Conservation (phyloP, 2,329 filamentous ascomycete species). For the Colletotrichum sp. region DNA sequence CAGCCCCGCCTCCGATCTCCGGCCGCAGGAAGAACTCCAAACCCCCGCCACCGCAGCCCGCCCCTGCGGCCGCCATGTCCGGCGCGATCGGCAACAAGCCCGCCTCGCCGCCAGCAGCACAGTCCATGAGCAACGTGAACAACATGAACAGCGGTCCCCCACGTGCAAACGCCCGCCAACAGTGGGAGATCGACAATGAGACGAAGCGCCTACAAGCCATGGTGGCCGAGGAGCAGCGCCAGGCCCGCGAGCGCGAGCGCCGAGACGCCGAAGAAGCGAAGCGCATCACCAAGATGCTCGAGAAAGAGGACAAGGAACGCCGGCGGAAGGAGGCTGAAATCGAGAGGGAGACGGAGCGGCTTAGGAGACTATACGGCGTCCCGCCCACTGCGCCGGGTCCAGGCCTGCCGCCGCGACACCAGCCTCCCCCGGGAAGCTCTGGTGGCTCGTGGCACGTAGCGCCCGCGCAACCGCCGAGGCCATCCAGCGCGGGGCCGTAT, state of each 20-base stretch:
- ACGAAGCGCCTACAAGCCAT: constrained; percentile 71
- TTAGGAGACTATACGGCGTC: constrained; percentile 71
- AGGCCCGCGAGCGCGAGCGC: constrained; percentile 60
- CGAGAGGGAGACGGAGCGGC: constrained; percentile 81
- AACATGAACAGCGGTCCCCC: constrained; percentile 28
- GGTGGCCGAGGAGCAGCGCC: constrained; percentile 54
- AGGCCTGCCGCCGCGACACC: constrained; percentile 32
- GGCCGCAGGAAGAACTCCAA: constrained; percentile 49
- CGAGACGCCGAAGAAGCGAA: constrained; percentile 48
- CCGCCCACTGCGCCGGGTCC: constrained; percentile 35
- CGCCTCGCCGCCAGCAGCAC: constrained; percentile 20
- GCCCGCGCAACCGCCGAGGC: constrained; percentile 22
- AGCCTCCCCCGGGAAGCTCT: not conserved
- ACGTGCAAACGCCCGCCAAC: constrained; percentile 32
- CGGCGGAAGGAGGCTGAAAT: constrained; percentile 62
- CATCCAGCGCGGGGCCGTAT: constrained; percentile 11
- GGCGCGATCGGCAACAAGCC: constrained; percentile 40
- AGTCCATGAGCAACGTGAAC: constrained; percentile 25
- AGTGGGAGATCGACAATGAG: constrained; percentile 69
- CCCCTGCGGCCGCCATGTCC: constrained; percentile 37
- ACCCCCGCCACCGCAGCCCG: constrained; percentile 31
- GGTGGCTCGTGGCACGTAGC: constrained; percentile 1
- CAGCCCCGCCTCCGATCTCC: constrained; percentile 31
- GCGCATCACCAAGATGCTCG: constrained; percentile 68
- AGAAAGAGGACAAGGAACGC: constrained; percentile 67